Conservation (phyloP, 2,329 filamentous ascomycete genomes). For the Pseudogymnoascus sp. region DNA sequence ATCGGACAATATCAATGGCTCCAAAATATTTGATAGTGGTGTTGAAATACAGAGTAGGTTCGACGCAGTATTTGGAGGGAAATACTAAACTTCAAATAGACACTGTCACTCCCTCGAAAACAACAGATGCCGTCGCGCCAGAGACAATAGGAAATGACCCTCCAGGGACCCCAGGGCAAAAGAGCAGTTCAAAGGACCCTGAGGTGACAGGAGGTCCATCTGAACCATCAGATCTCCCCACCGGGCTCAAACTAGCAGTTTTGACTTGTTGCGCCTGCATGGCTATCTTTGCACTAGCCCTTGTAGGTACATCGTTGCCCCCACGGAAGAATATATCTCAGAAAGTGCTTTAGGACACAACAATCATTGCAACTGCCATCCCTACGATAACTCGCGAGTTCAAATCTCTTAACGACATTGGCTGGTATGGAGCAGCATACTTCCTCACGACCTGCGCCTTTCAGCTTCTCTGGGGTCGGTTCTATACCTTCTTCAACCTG, state of each 20-base stretch:
- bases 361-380: constrained; percentile 13
- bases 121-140: not conserved
- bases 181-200: not conserved
- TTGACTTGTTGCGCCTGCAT: not conserved
- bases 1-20: not conserved
- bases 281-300: not conserved
- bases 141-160: not conserved
- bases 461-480: constrained; percentile 19
- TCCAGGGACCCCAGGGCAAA: too few relatives aligned
- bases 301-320: constrained; percentile 30
- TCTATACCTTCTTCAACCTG: constrained; percentile 24
- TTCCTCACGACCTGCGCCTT: constrained; percentile 25
- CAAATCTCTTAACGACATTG: constrained; percentile 18
- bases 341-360: constrained; percentile 32
- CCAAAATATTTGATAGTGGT: not conserved
- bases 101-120: not conserved
- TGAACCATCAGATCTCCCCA: not conserved
- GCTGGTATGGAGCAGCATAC: constrained; percentile 33
- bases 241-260: not conserved
- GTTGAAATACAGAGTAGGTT: not conserved
- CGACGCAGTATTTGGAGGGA: not conserved
- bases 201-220: not conserved
- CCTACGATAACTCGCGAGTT: constrained; percentile 19
- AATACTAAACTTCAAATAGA: not conserved
- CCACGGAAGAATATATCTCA: constrained; percentile 37